A percentile compares a stretch with the other conserved stretches of the same genome.
Evolutionary conservation across 1,284 basidiomycete species (phyloP).

Genomic region (Retiboletus flavoniger): DNA sequence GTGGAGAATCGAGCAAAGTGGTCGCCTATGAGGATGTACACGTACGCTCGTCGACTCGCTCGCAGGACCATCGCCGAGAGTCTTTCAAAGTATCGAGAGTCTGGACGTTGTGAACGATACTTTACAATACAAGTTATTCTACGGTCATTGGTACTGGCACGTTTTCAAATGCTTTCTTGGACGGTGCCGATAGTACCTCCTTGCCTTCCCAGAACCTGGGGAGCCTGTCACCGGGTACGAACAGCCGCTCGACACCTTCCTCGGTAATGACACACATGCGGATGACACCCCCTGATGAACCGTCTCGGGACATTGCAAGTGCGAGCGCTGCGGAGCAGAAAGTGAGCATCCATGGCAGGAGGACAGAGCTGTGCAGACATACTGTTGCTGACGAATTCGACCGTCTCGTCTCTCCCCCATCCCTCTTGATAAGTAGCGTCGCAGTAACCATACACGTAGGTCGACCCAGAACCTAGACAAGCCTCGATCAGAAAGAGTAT

Average conservation of each 20-base stretch:
- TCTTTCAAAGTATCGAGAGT: neutral
- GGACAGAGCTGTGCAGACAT: slow-evolving; percentile 36
- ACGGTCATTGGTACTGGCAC: slow-evolving; percentile 60
- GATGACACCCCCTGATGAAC: slow-evolving; percentile 96
- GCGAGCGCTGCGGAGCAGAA: slow-evolving; percentile 65
- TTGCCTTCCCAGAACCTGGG: slow-evolving; percentile 85
- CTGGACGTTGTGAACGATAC: neutral
- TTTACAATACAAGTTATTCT: slow-evolving; percentile 41
- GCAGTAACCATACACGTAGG: slow-evolving; percentile 99
- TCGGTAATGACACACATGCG: slow-evolving; percentile 97
- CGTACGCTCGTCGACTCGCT: neutral
- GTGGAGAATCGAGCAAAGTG: slow-evolving; percentile 21
- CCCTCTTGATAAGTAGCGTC: slow-evolving; percentile 96
- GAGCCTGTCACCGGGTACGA: slow-evolving; percentile 91
- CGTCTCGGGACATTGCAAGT: slow-evolving; percentile 97
- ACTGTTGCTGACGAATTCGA: slow-evolving; percentile 97
- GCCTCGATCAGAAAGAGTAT: neutral
- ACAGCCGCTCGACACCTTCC: slow-evolving; percentile 86
- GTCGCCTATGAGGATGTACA: slow-evolving; percentile 3
- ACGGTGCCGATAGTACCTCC: slow-evolving; percentile 55
- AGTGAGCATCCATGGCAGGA: slow-evolving; percentile 6
- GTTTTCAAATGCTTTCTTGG: slow-evolving; percentile 36
- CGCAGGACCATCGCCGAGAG: neutral
- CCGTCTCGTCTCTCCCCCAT: slow-evolving; percentile 89
- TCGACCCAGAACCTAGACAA: slow-evolving; percentile 83